Evolutionary conservation across 495 filamentous ascomycete genomes (phyloP), one percentile per base, ranked within the genome.

Genomic region (Neurospora sp.): DNA sequence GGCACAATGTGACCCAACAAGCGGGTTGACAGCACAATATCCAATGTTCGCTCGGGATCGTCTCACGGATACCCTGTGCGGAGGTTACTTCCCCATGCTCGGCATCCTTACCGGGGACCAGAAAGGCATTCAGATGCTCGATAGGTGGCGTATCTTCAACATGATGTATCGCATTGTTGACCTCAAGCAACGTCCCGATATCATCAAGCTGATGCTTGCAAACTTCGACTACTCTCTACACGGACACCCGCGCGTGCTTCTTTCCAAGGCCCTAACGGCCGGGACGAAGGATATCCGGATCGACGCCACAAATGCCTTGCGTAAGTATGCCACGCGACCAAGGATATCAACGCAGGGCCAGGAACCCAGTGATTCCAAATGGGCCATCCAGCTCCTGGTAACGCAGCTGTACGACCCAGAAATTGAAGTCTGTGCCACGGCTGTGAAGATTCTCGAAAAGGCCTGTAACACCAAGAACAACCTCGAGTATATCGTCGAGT

Each of bases 131-230:
- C 87, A 89, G 75, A 97, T 98, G 88, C 90, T 99, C 80, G 94
- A 97, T 78, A 86, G 93, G 74, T 98, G 95, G 94, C 93, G 93
- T 74, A 95, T 98, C 86, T 91, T 97, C 79, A 98, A 98, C 80
- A 98, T 98, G 93, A 94, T 97, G 84, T 99, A 99, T 79, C 95
- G 98, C 78, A 96, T 99, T 76, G 88, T 97, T 71, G 96, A 98
- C 77, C 86, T 97, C 22, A 90, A 90, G 75, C 90, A 93, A 78
- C 91, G 96, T 3, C 93, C 95, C 65, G 96, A 99, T 78, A 85
- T 99, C 59, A 92, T 97, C 73, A 91, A 94, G 75, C 85, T 93
- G 27, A 87, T 98, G 76, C 85, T 99, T 9, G 88, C 90, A 40
- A 94, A 94, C 78, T 94, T 99, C 84, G 94, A 98, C 79, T 99